A percentile compares a stretch with the other conserved stretches of the same genome.
Conservation (phyloP, 371 early-diverging fungal species). For the Chytridium lagenaria region DNA sequence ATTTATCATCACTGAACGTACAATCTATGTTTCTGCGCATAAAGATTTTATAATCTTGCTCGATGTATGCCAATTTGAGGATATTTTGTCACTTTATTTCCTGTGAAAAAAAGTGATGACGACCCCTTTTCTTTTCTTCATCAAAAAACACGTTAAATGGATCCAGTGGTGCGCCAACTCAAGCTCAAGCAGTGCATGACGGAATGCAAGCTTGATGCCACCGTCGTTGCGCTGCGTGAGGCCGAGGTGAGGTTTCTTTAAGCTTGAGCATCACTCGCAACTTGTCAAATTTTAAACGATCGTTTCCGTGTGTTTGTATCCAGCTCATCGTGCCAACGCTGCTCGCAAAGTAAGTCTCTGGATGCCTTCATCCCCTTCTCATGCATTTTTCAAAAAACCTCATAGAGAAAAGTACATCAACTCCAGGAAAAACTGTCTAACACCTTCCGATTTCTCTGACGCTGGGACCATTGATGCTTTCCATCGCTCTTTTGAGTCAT, state of each 20-base stretch:
- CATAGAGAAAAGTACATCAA: slow-evolving; percentile 22
- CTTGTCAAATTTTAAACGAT: too few species aligned
- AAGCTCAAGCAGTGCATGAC: slow-evolving; percentile 14
- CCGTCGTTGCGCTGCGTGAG: slow-evolving; percentile 11
- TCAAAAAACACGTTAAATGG: too few species aligned
- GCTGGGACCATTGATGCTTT: neutral
- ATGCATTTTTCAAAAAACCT: too few species aligned
- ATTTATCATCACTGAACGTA: too few species aligned
- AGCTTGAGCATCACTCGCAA: neutral
- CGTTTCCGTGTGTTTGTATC: too few species aligned
- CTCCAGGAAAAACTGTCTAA: neutral
- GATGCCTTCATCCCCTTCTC: neutral
- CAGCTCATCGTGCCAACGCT: slow-evolving; percentile 26
- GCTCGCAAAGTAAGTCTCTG: slow-evolving; percentile 20
- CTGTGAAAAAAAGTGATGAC: too few species aligned
- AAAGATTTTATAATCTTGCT: too few species aligned
- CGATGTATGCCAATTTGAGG: too few species aligned
- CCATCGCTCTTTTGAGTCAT: neutral
- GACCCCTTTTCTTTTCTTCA: too few species aligned
- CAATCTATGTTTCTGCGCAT: too few species aligned
- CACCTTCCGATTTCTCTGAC: neutral
- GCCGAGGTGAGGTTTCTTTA: slow-evolving; percentile 13
- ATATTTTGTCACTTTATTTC: too few species aligned
- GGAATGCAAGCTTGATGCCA: slow-evolving; percentile 23
- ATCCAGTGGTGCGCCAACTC: neutral